Evolutionary conservation across 352 stramenopile species (phyloP), one percentile per base, ranked within the genome.

Genomic region (Phytophthora pistaciae): DNA sequence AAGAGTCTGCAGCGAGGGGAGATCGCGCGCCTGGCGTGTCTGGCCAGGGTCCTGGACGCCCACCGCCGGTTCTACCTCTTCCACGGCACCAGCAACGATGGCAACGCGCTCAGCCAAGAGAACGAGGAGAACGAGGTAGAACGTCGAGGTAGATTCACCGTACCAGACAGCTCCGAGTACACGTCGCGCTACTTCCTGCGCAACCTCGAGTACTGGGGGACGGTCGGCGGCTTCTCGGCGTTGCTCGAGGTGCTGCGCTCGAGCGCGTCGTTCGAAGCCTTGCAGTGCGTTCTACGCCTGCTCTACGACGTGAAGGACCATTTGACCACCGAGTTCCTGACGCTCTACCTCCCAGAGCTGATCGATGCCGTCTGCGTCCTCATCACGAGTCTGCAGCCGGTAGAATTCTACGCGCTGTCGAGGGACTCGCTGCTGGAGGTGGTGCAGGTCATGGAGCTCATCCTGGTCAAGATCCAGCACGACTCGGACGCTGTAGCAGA

Each of bases 301-400:
- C 13, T 95, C 1, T 92, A 88, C 64, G 71, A 76, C n/a, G 66
- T 90, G 44, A 90, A 88, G 64, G 83, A 93, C 23, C 75, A 92
- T 23, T 50, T 93, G 1, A 56, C 63, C 1, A n/a, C 40, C 4
- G 21, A 49, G 1, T 92, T 95, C 50, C 40, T 93, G 13, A 5
- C 61, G 2, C 40, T 60, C 20, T 91, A 87, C 40, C 70, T 91
- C 2, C 57, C 60, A 0, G 57, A 76, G 9, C 56, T 95, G 3
- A 66, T 64, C 6, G 63, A 79, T 16, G 68, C 75, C 0, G 68
- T 85, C 1, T 60, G 68, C 0, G 48, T 48, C 7, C 86, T 85
- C 33, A 33, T 92, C 14, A 14, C 21, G 10, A 71, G 42, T 0
- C 25, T 87, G 6, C 40, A 57, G 11, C 16, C 75, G 0, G 31